Conservation (phyloP, 2,329 filamentous ascomycete genomes). For the Lasiodiplodia hormozganensis region DNA sequence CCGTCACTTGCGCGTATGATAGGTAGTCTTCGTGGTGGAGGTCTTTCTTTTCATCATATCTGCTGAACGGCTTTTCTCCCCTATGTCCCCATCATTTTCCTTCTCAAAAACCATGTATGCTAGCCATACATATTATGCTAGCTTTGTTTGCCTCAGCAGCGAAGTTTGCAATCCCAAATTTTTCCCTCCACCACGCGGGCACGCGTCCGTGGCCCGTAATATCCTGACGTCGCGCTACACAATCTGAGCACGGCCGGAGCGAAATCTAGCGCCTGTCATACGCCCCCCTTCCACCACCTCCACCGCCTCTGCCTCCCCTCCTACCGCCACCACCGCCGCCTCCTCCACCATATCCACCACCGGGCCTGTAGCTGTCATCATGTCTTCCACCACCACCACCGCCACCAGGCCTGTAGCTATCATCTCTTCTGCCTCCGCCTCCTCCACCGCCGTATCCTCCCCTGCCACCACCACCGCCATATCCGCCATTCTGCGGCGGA, state of each 20-base stretch:
- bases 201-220: not conserved
- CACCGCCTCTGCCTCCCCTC: constrained; percentile 36
- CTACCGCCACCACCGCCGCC: constrained; percentile 31
- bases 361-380: constrained; percentile 35
- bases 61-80: not conserved
- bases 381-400: constrained; percentile 20
- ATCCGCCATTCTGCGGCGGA: constrained; percentile 12
- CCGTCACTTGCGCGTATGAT: not conserved
- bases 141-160: not conserved
- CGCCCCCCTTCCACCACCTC: constrained; percentile 35
- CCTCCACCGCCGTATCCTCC: constrained; percentile 30
- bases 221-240: not conserved
- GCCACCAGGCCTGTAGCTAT: constrained; percentile 31
- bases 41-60: not conserved
- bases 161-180: not conserved
- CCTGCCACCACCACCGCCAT: constrained; percentile 21
- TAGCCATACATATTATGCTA: not conserved
- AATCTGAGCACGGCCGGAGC: not conserved
- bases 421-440: constrained; percentile 36
- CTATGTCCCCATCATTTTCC: not conserved
- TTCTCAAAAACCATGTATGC: not conserved
- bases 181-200: constrained; percentile 7
- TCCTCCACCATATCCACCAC: constrained; percentile 35
- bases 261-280: constrained; percentile 26
- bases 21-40: constrained; percentile 6